phyloP scores from a whole-genome alignment of 345 rosid species.

The Geranium brycei region DNA sequence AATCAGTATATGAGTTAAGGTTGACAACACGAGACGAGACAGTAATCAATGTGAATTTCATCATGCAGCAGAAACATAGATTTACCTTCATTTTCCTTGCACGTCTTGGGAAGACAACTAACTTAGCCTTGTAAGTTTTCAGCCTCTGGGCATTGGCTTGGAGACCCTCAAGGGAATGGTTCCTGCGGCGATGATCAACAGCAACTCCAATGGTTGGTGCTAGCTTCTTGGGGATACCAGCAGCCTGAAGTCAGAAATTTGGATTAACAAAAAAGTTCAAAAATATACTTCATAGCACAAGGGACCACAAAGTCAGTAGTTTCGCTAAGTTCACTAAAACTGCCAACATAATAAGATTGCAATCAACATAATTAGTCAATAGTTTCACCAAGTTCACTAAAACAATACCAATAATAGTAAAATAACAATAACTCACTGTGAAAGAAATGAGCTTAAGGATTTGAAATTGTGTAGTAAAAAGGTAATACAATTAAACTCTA shows the following conservation, averaged over 20 bases:
- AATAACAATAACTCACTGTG: no score
- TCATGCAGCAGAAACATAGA: neutral
- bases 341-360: neutral
- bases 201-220: constrained; percentile 66
- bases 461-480: no score
- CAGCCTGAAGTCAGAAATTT: constrained; percentile 17
- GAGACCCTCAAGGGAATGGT: constrained; percentile 56
- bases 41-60: neutral
- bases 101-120: constrained; percentile 76
- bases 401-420: no score
- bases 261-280: neutral
- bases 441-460: no score
- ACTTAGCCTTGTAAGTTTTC: constrained; percentile 75
- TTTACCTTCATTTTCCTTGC: constrained; percentile 58
- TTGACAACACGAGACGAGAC: neutral
- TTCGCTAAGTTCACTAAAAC: neutral
- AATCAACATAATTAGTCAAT: neutral
- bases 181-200: constrained; percentile 65
- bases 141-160: constrained; percentile 71
- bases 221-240: constrained; percentile 57
- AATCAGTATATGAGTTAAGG: neutral
- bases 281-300: neutral
- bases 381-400: no score
- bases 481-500: no score
- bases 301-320: neutral